Conservation (phyloP, 163 green algal species). For the Chlorella variabilis region DNA sequence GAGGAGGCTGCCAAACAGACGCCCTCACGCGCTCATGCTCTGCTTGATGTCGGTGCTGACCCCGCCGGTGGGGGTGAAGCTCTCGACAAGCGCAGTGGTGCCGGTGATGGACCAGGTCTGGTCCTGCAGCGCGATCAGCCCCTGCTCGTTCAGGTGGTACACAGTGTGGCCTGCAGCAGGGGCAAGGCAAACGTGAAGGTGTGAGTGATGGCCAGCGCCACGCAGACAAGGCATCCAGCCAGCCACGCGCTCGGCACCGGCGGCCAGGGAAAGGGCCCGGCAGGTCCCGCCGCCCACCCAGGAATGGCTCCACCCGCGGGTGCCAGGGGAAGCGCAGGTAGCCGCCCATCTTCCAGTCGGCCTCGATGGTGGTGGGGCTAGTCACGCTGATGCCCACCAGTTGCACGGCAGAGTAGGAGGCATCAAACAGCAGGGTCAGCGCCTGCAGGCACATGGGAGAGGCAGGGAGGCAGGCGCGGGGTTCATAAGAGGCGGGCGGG, state of each 20-base stretch:
- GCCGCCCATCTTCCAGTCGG: constrained; percentile 66
- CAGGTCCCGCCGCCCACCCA: constrained; percentile 45
- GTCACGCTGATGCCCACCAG: constrained; percentile 68
- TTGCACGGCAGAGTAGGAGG: constrained; percentile 53
- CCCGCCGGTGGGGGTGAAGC: constrained; percentile 65
- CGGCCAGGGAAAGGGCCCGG: not conserved
- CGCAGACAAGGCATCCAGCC: not conserved
- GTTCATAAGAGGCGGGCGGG: no score
- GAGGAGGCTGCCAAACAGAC: no score
- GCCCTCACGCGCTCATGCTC: not conserved
- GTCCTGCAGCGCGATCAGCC: constrained; percentile 58
- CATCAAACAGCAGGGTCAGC: constrained; percentile 80
- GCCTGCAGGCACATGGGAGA: no score
- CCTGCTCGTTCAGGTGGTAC: constrained; percentile 62
- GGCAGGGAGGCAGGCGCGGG: no score
- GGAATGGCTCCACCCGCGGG: constrained; percentile 63
- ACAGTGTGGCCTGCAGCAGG: constrained; percentile 57
- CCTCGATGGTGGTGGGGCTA: constrained; percentile 59
- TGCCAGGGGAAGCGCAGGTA: constrained; percentile 81
- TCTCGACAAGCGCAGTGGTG: constrained; percentile 61
- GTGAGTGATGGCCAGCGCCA: not conserved
- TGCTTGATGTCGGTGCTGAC: constrained; percentile 29
- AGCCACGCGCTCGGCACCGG: not conserved
- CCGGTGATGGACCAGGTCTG: constrained; percentile 74
- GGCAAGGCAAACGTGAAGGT: not conserved